Base-by-base conservation (phyloP, 177 flowering plant genomes). In the Vitis hybrid region DNA sequence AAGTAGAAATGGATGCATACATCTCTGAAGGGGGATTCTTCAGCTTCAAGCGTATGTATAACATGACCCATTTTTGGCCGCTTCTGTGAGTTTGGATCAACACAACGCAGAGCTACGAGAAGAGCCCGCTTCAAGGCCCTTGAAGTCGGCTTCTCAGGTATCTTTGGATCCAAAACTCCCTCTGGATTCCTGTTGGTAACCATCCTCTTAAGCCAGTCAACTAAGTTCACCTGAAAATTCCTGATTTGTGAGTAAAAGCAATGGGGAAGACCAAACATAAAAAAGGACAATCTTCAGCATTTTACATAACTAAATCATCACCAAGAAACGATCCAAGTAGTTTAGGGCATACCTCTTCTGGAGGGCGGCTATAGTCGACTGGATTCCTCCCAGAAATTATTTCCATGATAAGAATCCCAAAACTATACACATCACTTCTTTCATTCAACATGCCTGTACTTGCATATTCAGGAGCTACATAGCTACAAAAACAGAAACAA, bases 21-120 rank as follows among this genome's bases (percentile, higher is more conserved):
- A 67, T 88, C 90, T 70, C 80, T 76, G 77, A 77, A 86, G 31
- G 89, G 86, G 63, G 81, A 75, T 10, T 87, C 97, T 62, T 94
- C 92, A 5, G 89, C 86, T 77, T 93, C 97, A 51, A 93, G 96
- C 96, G 90, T 94, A 59, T 91, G 96, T 39, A 94, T 80, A 15
- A 93, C 77, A 69, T 94, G 97, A 2, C 98, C 95, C 94, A 94
- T 91, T 68, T 89, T 94, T 0, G 97, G 99, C 79, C 99, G 79
- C 79, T 93, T 91, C 68, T 85, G 89, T 50, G 91, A 87, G 78
- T 89, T 85, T 53, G 94, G 91, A 71, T 94, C 97, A 29, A 92
- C 97, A 70, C 99, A 94, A 18, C 91, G 87, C 33, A 94, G 77
- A 51, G 98, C 97, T 5, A 93, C 94, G 33, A 93, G 76, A 71